Conservation (phyloP, 768 basidiomycete genomes). For the Lentinula lateritia region DNA sequence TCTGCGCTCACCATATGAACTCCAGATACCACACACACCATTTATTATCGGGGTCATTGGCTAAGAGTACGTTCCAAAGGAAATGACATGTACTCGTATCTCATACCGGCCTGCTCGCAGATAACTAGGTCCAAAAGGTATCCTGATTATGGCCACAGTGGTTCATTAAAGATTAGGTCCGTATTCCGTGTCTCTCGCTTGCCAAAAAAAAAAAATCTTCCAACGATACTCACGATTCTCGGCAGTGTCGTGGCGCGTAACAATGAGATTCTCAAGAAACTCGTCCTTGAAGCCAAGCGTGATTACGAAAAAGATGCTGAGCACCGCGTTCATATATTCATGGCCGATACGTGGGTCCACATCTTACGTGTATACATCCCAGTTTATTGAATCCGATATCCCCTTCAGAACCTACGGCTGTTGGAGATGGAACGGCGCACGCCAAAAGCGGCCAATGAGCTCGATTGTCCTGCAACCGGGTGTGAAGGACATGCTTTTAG, state of each 20-base stretch:
- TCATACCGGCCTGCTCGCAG: constrained; percentile 28
- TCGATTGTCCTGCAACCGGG: constrained; percentile 90
- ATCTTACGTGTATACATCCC: background rate
- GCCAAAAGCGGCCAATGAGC: constrained; percentile 86
- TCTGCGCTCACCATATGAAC: background rate
- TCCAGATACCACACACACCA: constrained; percentile 80
- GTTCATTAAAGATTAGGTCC: constrained; percentile 77
- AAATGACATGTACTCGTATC: background rate
- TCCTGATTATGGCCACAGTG: constrained; percentile 69
- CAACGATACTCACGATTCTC: constrained; percentile 8
- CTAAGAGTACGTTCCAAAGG: constrained; percentile 51
- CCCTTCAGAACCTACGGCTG: constrained; percentile 55
- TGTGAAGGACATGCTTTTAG: constrained; percentile 85
- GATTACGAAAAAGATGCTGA: constrained; percentile 90
- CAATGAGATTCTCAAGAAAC: constrained; percentile 82
- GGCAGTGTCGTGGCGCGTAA: constrained; percentile 79
- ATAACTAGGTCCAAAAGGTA: constrained; percentile 78
- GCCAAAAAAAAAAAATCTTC: background rate
- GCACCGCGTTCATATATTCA: constrained; percentile 84
- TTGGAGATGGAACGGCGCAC: constrained; percentile 87
- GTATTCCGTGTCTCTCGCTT: constrained; percentile 13
- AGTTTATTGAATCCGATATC: constrained; percentile 1
- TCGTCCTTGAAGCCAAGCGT: constrained; percentile 82
- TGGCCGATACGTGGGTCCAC: constrained; percentile 76
- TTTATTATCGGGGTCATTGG: constrained; percentile 89